phyloP scores from a whole-genome alignment of 2,329 filamentous ascomycete genomes.

The Scorias spongiosa region DNA sequence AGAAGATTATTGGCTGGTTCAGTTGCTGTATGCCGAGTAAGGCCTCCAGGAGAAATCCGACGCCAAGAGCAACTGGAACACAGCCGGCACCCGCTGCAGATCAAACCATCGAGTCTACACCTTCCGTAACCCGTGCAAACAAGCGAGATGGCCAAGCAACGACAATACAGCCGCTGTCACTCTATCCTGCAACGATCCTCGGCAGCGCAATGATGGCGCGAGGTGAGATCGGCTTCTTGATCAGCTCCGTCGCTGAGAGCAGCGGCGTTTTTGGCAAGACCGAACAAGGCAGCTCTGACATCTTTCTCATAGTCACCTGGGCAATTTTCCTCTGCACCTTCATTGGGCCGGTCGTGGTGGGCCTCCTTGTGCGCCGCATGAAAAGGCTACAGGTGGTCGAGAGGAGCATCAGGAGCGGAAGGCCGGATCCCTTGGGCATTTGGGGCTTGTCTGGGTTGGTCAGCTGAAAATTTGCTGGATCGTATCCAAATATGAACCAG shows the following conservation, averaged over 20 bases:
- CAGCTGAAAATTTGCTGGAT: background rate
- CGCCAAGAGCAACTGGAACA: background rate
- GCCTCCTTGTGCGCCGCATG: slow-evolving; percentile 33
- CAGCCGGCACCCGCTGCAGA: background rate
- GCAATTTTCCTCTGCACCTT: slow-evolving; percentile 42
- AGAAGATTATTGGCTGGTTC: background rate
- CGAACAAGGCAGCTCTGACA: slow-evolving; percentile 22
- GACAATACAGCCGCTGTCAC: slow-evolving; percentile 31
- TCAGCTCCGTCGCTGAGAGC: slow-evolving; percentile 51
- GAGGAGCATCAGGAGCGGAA: slow-evolving; percentile 10
- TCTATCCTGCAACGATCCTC: slow-evolving; percentile 53
- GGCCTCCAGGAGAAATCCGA: background rate
- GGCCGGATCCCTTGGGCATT: slow-evolving; percentile 27
- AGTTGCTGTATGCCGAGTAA: background rate
- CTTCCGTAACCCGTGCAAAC: background rate
- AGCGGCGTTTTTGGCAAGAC: slow-evolving; percentile 30
- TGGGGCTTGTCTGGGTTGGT: slow-evolving; percentile 23
- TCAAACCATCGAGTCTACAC: background rate
- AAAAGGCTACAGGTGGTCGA: slow-evolving; percentile 25
- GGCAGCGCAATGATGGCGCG: slow-evolving; percentile 57
- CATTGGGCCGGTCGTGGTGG: slow-evolving; percentile 38
- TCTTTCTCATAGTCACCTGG: slow-evolving; percentile 41
- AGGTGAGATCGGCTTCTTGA: slow-evolving; percentile 69
- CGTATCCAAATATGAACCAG: too few species aligned
- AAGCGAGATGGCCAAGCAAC: background rate